A percentile compares a stretch with the other conserved stretches of the same genome.
Evolutionary conservation across 257 asterid genomes (phyloP).

Genomic region (Solanum chiquidenum): DNA sequence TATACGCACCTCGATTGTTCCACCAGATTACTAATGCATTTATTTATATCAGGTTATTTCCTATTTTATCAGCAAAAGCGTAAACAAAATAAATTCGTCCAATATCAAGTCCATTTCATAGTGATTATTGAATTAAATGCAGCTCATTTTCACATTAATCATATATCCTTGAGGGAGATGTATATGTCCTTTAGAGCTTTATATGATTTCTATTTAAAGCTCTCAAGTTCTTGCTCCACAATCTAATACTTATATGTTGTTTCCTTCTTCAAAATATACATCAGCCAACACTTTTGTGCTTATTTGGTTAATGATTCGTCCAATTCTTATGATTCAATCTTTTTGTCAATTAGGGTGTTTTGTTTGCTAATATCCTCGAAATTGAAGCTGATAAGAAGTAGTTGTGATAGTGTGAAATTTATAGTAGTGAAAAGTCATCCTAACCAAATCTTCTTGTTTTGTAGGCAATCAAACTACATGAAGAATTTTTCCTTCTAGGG

Average conservation of each 20-base stretch:
- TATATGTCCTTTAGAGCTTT: not conserved
- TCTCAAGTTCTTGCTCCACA: not conserved
- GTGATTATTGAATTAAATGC: not conserved
- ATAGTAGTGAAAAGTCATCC: not conserved
- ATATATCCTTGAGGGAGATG: not conserved
- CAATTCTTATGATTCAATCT: not conserved
- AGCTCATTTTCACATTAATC: not conserved
- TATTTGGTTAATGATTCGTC: not conserved
- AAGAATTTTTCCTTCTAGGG: constrained; percentile 63
- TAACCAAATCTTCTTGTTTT: not conserved
- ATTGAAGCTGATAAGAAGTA: not conserved
- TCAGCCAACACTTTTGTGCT: not conserved
- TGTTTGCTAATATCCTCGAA: not conserved
- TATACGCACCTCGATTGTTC: not conserved
- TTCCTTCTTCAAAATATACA: not conserved
- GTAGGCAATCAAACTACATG: constrained; percentile 46
- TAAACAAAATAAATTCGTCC: not conserved
- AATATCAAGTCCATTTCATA: not conserved
- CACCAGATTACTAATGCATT: not conserved
- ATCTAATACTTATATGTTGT: not conserved
- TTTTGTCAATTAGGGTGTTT: not conserved
- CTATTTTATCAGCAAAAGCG: not conserved
- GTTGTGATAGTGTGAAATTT: not conserved
- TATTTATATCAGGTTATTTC: not conserved
- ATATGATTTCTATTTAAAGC: not conserved